Conservation (phyloP, 2,329 filamentous ascomycete genomes). For the Colletotrichum brevisporum region DNA sequence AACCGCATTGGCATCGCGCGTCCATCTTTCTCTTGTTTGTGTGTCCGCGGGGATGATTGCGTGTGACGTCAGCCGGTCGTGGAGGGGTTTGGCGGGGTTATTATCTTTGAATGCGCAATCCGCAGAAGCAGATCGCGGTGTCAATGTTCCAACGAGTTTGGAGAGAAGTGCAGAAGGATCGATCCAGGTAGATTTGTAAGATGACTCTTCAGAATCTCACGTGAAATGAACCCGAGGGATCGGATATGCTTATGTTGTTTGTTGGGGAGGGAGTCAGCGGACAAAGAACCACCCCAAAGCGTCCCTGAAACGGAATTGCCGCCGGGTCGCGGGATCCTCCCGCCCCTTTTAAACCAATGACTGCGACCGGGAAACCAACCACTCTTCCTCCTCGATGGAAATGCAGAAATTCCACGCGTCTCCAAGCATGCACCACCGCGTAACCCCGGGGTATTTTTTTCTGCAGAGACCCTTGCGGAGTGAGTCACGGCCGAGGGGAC, state of each 20-base stretch:
- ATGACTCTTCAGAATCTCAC: neutral
- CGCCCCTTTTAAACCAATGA: constrained; percentile 28
- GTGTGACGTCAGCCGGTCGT: constrained; percentile 23
- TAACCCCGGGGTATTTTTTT: too few species aligned
- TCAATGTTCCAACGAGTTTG: neutral
- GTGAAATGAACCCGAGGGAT: neutral
- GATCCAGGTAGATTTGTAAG: neutral
- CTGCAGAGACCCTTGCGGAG: neutral
- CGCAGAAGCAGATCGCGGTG: neutral
- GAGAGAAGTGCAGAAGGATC: neutral
- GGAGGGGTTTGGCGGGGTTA: neutral
- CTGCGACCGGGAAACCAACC: neutral
- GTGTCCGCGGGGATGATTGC: neutral
- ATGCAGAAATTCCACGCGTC: too few species aligned
- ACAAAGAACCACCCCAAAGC: neutral
- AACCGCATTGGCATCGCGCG: constrained; percentile 75
- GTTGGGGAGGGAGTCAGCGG: neutral
- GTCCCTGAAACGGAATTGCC: neutral
- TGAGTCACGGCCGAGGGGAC: constrained; percentile 45
- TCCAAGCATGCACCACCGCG: too few species aligned
- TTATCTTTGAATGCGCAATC: neutral
- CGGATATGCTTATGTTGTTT: neutral
- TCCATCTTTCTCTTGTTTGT: constrained; percentile 60
- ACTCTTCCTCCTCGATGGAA: too few species aligned
- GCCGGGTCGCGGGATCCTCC: constrained; percentile 24